Evolutionary conservation across 345 rosid species (phyloP), one percentile per base, ranked within the genome.

Genomic region (Aquilaria yunnanensis): DNA sequence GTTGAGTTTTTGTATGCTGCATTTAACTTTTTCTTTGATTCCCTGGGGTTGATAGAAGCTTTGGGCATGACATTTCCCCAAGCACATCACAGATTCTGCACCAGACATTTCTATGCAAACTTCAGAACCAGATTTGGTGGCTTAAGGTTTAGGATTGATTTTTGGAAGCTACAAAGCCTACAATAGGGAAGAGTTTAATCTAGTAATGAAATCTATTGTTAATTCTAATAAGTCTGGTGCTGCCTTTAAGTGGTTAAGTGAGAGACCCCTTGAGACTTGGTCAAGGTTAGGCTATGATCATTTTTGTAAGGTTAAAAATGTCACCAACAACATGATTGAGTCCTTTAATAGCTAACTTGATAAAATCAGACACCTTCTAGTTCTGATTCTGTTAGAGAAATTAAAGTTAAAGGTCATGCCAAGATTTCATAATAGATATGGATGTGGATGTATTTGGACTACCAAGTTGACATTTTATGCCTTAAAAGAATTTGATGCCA

Each of bases 401-500:
- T 2, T 31, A 2, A 58, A 12, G n/a, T 4, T 58, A 5, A 58
- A 41, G 7, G 3, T 59, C 1, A 59, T 59, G 34, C n/a, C 12
- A n/a, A n/a, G 1, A 2, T 13, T 62, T 4, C 23, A 52, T 14
- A 23, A 62, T 5, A 51, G 37, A 10, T 52, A 52, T 62, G 51
- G 1, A 4, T 14, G 33, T 3, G 37, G 10, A 1, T 62, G 34
- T 23, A 52, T 2, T 9, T 59, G 14, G 58, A 47, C 12, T 0
- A 11, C 10, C 0, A 0, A 0, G 0, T 3, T 37, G 1, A 34
- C 16, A 0, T 56, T n/a, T 5, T n/a, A 9, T 8, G 47, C 16
- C 9, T 34, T 5, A 4, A 37, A 50, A 2, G 14, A 14, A 3
- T 0, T 34, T 1, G n/a, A 51, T 51, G 2, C 23, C 3, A n/a